Evolutionary conservation across 768 basidiomycete species (phyloP).

Genomic region (Sarcodon sp.): DNA sequence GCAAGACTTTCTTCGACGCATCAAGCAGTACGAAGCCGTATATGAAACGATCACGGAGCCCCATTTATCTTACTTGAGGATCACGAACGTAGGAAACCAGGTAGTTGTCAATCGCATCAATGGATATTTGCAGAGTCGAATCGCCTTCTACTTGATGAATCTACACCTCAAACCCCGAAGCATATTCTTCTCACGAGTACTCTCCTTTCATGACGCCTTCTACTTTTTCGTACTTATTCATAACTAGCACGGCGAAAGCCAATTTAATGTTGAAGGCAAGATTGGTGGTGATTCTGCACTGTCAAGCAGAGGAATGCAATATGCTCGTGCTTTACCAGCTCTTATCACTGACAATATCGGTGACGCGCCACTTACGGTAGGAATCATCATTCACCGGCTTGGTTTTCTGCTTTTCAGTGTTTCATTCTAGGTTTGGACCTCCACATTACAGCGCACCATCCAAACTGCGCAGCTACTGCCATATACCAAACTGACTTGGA

Average conservation of each 20-base stretch:
- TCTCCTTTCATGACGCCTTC: constrained; percentile 11
- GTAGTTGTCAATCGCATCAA: constrained; percentile 81
- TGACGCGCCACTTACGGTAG: constrained; percentile 72
- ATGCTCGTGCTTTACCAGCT: constrained; percentile 75
- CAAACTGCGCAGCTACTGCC: constrained; percentile 78
- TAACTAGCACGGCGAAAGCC: constrained; percentile 88
- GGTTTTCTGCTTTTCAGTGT: background rate
- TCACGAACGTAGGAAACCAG: constrained; percentile 86
- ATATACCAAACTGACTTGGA: constrained; percentile 94
- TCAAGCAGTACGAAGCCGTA: constrained; percentile 86
- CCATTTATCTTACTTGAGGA: constrained; percentile 79
- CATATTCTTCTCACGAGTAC: constrained; percentile 90
- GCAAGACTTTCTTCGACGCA: constrained; percentile 82
- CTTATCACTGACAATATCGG: constrained; percentile 88
- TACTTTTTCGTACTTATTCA: constrained; percentile 3
- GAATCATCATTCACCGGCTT: constrained; percentile 7
- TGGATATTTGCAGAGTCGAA: constrained; percentile 92
- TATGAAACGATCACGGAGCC: constrained; percentile 94
- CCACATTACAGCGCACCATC: constrained; percentile 87
- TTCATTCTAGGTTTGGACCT: constrained; percentile 84
- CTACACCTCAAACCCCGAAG: constrained; percentile 92
- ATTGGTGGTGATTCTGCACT: constrained; percentile 95
- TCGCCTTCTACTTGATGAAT: constrained; percentile 98
- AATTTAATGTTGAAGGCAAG: constrained; percentile 91
- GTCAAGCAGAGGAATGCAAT: constrained; percentile 74